A percentile compares a stretch with the other conserved stretches of the same genome.
Conservation (phyloP, 768 basidiomycete genomes). For the Auricularia sp. region DNA sequence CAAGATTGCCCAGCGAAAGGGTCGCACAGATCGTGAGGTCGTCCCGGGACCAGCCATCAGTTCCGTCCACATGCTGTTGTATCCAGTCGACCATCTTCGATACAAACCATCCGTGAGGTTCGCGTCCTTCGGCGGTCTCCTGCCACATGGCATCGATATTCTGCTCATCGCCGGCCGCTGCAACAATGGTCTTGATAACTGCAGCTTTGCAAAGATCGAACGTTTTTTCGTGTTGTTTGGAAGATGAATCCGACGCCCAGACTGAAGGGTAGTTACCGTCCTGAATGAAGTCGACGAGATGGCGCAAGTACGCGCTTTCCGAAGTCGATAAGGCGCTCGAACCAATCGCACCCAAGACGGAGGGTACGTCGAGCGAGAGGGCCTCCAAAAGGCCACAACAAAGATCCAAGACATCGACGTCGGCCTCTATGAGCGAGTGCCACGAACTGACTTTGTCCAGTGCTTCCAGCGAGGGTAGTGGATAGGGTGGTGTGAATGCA, state of each 20-base stretch:
- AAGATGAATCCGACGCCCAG: constrained; percentile 40
- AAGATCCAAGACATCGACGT: constrained; percentile 66
- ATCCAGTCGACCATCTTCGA: constrained; percentile 70
- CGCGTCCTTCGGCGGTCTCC: constrained; percentile 34
- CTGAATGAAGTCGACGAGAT: constrained; percentile 67
- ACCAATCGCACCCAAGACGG: constrained; percentile 61
- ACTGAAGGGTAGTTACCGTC: constrained; percentile 53
- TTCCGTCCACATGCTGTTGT: constrained; percentile 36
- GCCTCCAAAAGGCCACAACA: constrained; percentile 68
- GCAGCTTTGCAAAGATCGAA: constrained; percentile 81
- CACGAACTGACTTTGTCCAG: constrained; percentile 8
- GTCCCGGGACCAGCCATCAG: constrained; percentile 36
- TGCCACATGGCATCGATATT: constrained; percentile 75
- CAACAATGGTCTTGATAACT: constrained; percentile 75
- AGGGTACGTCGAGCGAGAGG: constrained; percentile 66
- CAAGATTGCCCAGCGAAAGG: constrained; percentile 73
- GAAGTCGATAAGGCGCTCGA: background rate
- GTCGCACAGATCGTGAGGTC: constrained; percentile 75
- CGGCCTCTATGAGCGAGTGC: constrained; percentile 23
- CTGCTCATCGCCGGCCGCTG: constrained; percentile 71
- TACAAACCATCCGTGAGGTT: constrained; percentile 64
- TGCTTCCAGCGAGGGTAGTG: constrained; percentile 30
- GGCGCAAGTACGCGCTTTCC: constrained; percentile 43
- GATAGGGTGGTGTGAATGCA: constrained; percentile 15
- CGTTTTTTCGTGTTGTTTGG: constrained; percentile 54